These are phyloP conservation scores for Themeda triandra DNA, from an alignment of 176 grass and related monocot genomes.

Conservation along the genomic window DNA sequence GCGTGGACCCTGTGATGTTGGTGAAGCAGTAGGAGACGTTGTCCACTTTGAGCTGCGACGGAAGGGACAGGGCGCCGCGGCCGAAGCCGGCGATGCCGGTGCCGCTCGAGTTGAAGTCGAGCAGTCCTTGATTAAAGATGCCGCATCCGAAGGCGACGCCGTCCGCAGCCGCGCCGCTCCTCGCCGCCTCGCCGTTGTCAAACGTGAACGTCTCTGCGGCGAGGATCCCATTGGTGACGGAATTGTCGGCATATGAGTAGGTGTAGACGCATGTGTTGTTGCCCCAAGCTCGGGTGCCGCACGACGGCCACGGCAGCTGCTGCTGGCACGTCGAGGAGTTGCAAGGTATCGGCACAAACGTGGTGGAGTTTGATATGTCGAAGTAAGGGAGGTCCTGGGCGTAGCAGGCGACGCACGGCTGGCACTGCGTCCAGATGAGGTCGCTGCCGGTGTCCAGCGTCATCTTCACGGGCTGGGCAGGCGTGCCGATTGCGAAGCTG, in stretches of 20 bases:
- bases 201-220: conserved; percentile 20
- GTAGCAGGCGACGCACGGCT: no score
- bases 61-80: conserved; percentile 29
- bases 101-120: no score
- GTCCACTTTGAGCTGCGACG: not conserved
- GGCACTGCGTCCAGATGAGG: conserved; percentile 1
- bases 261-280: not conserved
- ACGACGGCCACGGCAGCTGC: not conserved
- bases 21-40: no score
- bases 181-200: no score
- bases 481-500: conserved; percentile 40
- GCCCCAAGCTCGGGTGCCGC: not conserved
- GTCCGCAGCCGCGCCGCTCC: not conserved
- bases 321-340: no score
- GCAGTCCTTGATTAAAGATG: not conserved
- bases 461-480: conserved; percentile 38
- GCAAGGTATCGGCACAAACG: no score
- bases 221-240: conserved; percentile 21
- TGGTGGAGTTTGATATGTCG: no score
- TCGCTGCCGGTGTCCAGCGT: conserved; percentile 64
- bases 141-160: conserved; percentile 39
- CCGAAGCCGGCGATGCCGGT: conserved; percentile 29
- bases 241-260: conserved; percentile 28
- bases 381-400: no score
- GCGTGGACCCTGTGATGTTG: no score